phyloP scores from a whole-genome alignment of 495 filamentous ascomycete species.

The Aspergillus haitiensis region DNA sequence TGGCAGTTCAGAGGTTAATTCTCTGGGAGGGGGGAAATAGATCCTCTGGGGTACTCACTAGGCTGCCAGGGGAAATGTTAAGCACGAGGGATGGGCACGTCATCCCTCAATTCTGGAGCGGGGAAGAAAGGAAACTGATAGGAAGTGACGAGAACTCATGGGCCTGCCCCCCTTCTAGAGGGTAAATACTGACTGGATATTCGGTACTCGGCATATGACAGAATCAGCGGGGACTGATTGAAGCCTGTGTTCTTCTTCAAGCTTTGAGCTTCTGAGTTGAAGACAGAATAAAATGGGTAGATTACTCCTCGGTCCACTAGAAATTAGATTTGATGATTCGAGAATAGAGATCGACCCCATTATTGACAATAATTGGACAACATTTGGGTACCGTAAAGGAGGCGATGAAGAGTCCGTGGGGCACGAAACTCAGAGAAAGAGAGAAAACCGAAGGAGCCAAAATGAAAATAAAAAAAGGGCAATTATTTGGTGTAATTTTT shows the following conservation, averaged over 20 bases:
- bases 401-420: neutral
- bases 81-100: neutral
- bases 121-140: neutral
- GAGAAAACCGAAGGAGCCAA: too few species aligned
- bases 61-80: neutral
- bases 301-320: neutral
- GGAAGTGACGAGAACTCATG: neutral
- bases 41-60: neutral
- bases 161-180: neutral
- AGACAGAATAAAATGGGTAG: neutral
- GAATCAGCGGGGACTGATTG: neutral
- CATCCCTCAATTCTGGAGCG: neutral
- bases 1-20: too few species aligned
- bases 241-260: neutral
- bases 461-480: too few species aligned
- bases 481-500: too few species aligned
- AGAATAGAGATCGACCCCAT: conserved; percentile 15
- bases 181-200: neutral
- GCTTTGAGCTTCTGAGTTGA: neutral
- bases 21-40: neutral
- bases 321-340: too few species aligned
- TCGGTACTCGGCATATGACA: neutral
- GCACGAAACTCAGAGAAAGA: neutral
- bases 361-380: conserved; percentile 18
- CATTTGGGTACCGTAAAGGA: neutral